Percentiles rank a stretch among this genome's conserved stretches.
Conservation (phyloP, 306 rosid species). For the Prinsepia uniflora region DNA sequence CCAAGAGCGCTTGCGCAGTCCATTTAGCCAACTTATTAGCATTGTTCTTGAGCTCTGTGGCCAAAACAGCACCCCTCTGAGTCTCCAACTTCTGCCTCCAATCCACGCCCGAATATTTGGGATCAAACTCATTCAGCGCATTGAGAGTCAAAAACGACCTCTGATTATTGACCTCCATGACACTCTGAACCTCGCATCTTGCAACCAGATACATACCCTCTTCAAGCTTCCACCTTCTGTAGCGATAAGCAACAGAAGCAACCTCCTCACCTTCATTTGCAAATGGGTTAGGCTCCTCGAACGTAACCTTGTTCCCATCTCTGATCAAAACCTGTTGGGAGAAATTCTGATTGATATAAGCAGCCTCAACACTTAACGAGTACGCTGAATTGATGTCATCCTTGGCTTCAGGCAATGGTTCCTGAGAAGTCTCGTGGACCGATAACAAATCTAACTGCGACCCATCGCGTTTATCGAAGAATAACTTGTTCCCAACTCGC, state of each 20-base stretch:
- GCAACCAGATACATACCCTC: slow-evolving; percentile 79
- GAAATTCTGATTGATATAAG: slow-evolving; percentile 85
- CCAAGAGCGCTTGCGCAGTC: slow-evolving; percentile 89
- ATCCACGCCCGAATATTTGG: slow-evolving; percentile 83
- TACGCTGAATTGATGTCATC: slow-evolving; percentile 89
- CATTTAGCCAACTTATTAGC: slow-evolving; percentile 92
- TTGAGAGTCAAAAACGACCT: slow-evolving; percentile 85
- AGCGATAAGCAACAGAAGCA: slow-evolving; percentile 79
- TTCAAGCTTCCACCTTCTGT: slow-evolving; percentile 91
- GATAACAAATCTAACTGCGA: slow-evolving; percentile 87
- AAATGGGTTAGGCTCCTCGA: slow-evolving; percentile 86
- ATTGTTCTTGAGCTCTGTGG: slow-evolving; percentile 93
- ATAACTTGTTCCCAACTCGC: slow-evolving; percentile 84
- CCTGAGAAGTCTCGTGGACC: slow-evolving; percentile 93
- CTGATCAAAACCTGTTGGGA: slow-evolving; percentile 78
- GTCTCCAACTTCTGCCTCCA: slow-evolving; percentile 99
- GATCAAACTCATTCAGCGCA: slow-evolving; percentile 85
- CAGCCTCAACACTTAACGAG: slow-evolving; percentile 77
- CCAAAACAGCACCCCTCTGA: slow-evolving; percentile 95
- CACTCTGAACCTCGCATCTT: slow-evolving; percentile 90
- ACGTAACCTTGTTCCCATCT: slow-evolving; percentile 72
- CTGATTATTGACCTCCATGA: slow-evolving; percentile 76
- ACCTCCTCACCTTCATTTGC: slow-evolving; percentile 94
- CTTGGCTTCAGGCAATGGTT: slow-evolving; percentile 87
- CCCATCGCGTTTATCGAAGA: slow-evolving; percentile 86